Percentiles rank a stretch among this genome's conserved stretches.
Evolutionary conservation across 768 basidiomycete species (phyloP).

Genomic region (Tylopilus sp.): DNA sequence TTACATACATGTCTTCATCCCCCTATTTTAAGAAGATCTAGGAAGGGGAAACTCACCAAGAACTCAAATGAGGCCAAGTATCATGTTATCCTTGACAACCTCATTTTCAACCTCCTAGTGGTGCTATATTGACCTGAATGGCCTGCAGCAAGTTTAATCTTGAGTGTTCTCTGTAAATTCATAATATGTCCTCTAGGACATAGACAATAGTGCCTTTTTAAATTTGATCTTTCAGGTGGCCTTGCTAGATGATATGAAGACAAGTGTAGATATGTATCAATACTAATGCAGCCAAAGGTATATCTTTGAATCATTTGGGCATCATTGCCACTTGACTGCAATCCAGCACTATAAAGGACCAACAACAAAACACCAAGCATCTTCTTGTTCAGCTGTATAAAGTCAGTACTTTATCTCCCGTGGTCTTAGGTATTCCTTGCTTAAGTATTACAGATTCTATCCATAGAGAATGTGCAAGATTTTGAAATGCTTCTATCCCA

Average conservation of each 20-base stretch:
- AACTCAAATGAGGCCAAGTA: conserved; percentile 94
- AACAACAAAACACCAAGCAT: conserved; percentile 33
- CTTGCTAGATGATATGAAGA: conserved; percentile 80
- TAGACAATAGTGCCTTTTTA: no score
- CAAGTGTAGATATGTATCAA: conserved; percentile 59
- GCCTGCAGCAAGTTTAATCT: conserved; percentile 84
- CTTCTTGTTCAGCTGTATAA: conserved; percentile 65
- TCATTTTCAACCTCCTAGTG: conserved; percentile 81
- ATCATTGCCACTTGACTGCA: conserved; percentile 85
- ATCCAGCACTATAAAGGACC: conserved; percentile 44
- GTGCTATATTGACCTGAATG: conserved; percentile 89
- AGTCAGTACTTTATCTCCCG: conserved; percentile 35
- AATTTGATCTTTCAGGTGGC: conserved; percentile 50
- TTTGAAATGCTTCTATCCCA: conserved; percentile 57
- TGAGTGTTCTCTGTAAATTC: conserved; percentile 76
- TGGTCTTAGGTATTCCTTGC: not conserved
- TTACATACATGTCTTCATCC: not conserved
- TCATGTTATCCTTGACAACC: conserved; percentile 85
- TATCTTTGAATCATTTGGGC: conserved; percentile 92
- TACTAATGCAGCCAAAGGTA: conserved; percentile 79
- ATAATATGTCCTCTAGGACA: conserved; percentile 52
- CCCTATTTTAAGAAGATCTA: conserved; percentile 70
- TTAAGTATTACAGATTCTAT: conserved; percentile 45
- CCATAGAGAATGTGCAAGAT: conserved; percentile 43
- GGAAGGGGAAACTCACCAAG: conserved; percentile 84